Conservation (phyloP, 164 flowering plant species). For the Euptelea pleiosperma region DNA sequence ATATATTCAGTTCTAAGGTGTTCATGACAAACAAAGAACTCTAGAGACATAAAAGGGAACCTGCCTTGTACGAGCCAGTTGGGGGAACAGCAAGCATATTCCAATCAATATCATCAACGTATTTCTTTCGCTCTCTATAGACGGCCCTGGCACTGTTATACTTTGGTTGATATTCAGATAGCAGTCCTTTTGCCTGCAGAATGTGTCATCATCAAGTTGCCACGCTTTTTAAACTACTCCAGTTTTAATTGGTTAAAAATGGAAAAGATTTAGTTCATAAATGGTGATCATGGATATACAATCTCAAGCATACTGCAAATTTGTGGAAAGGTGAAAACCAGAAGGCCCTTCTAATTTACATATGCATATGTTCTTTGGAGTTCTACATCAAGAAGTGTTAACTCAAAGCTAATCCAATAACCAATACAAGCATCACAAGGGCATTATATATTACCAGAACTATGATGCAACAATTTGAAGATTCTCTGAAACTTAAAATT, state of each 20-base stretch:
- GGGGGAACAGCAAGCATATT: constrained; percentile 97
- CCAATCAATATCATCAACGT: constrained; percentile 93
- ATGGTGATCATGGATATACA: not conserved
- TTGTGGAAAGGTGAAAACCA: not conserved
- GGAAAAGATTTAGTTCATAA: not conserved
- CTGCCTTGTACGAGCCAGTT: constrained; percentile 81
- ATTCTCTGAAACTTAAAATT: not conserved
- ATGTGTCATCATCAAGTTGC: constrained; percentile 10
- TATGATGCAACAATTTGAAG: not conserved
- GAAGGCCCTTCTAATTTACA: constrained; percentile 2
- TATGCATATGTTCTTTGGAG: no score
- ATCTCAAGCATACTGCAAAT: not conserved
- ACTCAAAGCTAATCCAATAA: not conserved
- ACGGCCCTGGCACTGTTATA: constrained; percentile 96
- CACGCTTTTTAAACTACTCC: not conserved
- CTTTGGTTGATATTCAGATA: constrained; percentile 95
- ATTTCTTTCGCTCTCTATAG: constrained; percentile 87
- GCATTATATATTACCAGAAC: not conserved
- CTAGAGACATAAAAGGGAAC: constrained; percentile 3
- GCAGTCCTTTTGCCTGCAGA: constrained; percentile 87
- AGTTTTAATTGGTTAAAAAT: not conserved
- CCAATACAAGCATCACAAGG: not conserved
- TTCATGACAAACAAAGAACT: not conserved
- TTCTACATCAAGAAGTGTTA: not conserved
- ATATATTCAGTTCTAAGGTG: not conserved